Conservation (phyloP, 257 asterid species). For the Nicotiana tabacum region DNA sequence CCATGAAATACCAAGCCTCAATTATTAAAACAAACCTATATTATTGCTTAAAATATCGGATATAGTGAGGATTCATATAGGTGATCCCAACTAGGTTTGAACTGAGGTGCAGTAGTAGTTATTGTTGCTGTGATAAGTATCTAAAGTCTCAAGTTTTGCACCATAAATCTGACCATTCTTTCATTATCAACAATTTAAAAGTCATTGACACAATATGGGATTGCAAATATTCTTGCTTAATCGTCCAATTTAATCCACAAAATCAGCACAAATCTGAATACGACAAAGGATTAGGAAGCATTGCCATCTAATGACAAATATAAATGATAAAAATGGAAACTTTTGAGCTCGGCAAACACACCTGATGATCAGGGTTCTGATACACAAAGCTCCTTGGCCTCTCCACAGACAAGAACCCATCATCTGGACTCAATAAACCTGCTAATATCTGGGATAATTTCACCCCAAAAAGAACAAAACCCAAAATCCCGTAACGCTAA, state of each 20-base stretch:
- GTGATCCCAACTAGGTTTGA: background rate
- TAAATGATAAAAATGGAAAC: too few species aligned
- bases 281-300: background rate
- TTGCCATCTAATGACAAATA: background rate
- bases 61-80: background rate
- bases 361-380: conserved; percentile 99
- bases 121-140: background rate
- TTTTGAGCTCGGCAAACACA: conserved; percentile 12
- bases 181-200: background rate
- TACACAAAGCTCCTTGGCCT: conserved; percentile 89
- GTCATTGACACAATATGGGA: background rate
- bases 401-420: conserved; percentile 58
- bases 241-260: background rate
- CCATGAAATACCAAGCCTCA: background rate
- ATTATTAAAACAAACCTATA: background rate
- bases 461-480: conserved; percentile 4
- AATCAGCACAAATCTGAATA: background rate
- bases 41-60: background rate
- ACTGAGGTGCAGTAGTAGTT: background rate
- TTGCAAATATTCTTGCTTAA: background rate
- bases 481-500: background rate
- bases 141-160: background rate
- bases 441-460: conserved; percentile 63
- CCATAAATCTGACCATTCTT: background rate
- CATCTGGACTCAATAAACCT: conserved; percentile 69